These are phyloP conservation scores for Kluyveromyces dobzhanskii DNA, from an alignment of 805 yeast genomes.

Conservation along the genomic window DNA sequence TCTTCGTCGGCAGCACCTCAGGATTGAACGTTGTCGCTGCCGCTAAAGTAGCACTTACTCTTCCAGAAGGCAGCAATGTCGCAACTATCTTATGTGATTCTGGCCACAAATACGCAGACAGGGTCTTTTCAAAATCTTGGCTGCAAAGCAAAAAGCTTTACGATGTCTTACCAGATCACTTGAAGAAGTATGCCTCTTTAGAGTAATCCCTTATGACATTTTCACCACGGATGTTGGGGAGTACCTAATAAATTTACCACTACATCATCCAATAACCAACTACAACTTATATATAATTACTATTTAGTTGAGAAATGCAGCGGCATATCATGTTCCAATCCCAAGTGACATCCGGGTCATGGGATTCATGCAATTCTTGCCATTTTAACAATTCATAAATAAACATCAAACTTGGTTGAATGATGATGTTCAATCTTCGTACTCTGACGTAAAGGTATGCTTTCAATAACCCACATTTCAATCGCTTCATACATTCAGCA, in stretches of 20 bases:
- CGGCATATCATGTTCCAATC: slow-evolving; percentile 88
- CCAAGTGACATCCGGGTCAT: slow-evolving; percentile 34
- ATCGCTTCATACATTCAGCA: slow-evolving; percentile 84
- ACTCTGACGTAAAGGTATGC: slow-evolving; percentile 89
- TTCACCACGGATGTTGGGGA: no score
- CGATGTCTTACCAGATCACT: slow-evolving; percentile 58
- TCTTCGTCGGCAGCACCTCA: slow-evolving; percentile 84
- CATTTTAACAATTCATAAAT: slow-evolving; percentile 79
- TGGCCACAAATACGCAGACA: slow-evolving; percentile 80
- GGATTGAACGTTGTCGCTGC: slow-evolving; percentile 92
- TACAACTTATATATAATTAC: slow-evolving; percentile 42
- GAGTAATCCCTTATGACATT: slow-evolving; percentile 11
- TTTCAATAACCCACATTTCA: slow-evolving; percentile 55
- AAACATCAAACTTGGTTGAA: slow-evolving; percentile 86
- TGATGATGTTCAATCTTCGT: slow-evolving; percentile 80
- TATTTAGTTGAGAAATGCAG: slow-evolving; percentile 70
- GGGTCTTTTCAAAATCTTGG: slow-evolving; percentile 75
- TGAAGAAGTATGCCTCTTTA: slow-evolving; percentile 55
- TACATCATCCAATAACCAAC: no score
- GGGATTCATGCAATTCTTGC: slow-evolving; percentile 27
- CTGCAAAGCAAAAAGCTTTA: slow-evolving; percentile 58
- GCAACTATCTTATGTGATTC: slow-evolving; percentile 88
- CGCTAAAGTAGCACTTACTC: slow-evolving; percentile 55
- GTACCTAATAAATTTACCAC: no score
- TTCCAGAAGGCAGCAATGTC: slow-evolving; percentile 74